Base-by-base conservation (phyloP, 148 eudicot genomes). In the Vaccinium macrocarpon region DNA sequence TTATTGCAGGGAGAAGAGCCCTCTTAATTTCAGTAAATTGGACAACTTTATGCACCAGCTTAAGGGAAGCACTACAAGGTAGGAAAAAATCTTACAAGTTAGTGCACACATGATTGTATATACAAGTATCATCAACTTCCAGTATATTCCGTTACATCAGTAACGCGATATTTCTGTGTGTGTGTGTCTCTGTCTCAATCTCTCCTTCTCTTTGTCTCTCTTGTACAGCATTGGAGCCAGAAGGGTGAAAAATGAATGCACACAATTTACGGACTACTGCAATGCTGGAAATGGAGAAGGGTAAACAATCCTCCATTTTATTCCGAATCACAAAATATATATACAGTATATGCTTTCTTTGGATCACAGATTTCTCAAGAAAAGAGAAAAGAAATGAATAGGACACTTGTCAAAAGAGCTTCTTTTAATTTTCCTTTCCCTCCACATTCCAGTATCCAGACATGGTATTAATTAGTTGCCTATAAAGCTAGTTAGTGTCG, bases 61-160 rank as follows among this genome's bases (percentile, higher is more conserved):
- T 83, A 95, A 89, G 88, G 98, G 99, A 80, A 94, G 98, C 81
- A 91, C 98, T 81, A 94, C 98, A 75, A 96, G 99, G 99, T 92
- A 87, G 53, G 38, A 21, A 21, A 18, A 13, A 46, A 72, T 9
- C 53, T 9, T 74, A 83, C 76, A 78, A 7, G 68, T 59, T 48
- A 27, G 72, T 12, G 0, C 11, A 51, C 53, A 14, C 19, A 51
- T 23, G 32, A 8, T 21, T 46, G 16, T 6, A 23, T 10, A 55
- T 29, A 5, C 18, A 62, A 8, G 10, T 15, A 53, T 64, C 4
- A 35, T 35, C 38, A 35, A 35, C 38, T 35, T 35, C 38, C 2
- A 35, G 38, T 35, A 35, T 35, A 50, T 82, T 78, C 38, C 48
- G 3, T 11, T 82, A 32, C 64, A 29, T n/a, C 62, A 55, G 21